Percentiles rank a stretch among this genome's conserved stretches.
Evolutionary conservation across 106 monocot species (phyloP).

Genomic region (Dendrobium chrysotoxum): DNA sequence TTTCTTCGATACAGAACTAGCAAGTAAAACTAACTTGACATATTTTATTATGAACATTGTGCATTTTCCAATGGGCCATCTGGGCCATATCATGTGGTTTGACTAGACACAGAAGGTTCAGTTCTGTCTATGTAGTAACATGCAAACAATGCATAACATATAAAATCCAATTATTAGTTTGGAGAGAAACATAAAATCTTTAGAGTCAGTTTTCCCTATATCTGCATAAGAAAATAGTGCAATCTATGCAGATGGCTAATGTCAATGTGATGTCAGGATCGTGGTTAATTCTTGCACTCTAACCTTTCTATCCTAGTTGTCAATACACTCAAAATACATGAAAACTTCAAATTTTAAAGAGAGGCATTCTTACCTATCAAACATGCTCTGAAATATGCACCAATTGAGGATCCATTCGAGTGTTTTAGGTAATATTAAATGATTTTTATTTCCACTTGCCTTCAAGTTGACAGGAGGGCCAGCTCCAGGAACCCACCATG

Average conservation of each 20-base stretch:
- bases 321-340: background rate
- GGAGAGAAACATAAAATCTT: background rate
- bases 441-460: slow-evolving; percentile 48
- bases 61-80: background rate
- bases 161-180: background rate
- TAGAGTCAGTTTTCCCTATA: background rate
- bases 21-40: background rate
- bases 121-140: background rate
- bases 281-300: too few species aligned
- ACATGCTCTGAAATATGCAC: slow-evolving; percentile 99
- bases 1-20: background rate
- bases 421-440: slow-evolving; percentile 84
- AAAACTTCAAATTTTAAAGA: background rate
- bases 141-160: background rate
- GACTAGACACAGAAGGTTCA: background rate
- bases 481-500: slow-evolving; percentile 80
- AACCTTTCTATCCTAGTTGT: too few species aligned
- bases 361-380: slow-evolving; percentile 64
- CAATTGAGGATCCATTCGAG: slow-evolving; percentile 96
- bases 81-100: background rate
- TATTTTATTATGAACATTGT: background rate
- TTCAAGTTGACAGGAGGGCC: slow-evolving; percentile 53
- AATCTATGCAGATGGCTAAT: too few species aligned
- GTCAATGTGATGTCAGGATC: too few species aligned
- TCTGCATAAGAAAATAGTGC: too few species aligned